Conservation (phyloP, 768 basidiomycete species). For the Coprinopsis cinerea region DNA sequence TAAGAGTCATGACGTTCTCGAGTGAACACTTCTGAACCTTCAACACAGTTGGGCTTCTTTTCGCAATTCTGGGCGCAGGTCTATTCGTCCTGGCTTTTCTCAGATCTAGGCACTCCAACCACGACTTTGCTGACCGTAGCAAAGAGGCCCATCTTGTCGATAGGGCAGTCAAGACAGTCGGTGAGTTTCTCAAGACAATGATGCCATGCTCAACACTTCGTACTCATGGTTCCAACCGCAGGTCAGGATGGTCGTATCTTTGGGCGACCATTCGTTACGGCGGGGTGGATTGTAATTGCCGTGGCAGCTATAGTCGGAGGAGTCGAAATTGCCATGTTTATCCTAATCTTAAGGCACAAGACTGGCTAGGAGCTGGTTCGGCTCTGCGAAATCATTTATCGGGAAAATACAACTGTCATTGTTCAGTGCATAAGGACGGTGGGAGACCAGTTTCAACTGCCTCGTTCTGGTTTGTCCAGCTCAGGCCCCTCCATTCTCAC, state of each 20-base stretch:
- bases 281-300: slow-evolving; percentile 67
- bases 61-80: slow-evolving; percentile 53
- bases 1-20: slow-evolving; percentile 26
- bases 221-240: neutral
- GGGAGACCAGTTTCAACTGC: no score
- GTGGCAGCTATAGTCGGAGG: slow-evolving; percentile 55
- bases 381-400: no score
- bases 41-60: slow-evolving; percentile 50
- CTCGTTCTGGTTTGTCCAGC: no score
- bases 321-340: slow-evolving; percentile 61
- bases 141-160: slow-evolving; percentile 29
- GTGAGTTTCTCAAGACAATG: neutral
- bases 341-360: slow-evolving; percentile 42
- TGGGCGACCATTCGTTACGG: slow-evolving; percentile 74
- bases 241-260: slow-evolving; percentile 59
- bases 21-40: neutral
- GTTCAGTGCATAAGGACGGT: no score
- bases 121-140: slow-evolving; percentile 69
- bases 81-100: slow-evolving; percentile 55
- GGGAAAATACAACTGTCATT: no score
- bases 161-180: slow-evolving; percentile 46
- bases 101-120: slow-evolving; percentile 58
- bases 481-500: no score
- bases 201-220: neutral
- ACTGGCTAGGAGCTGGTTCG: no score